A percentile compares a stretch with the other conserved stretches of the same genome.
Conservation (phyloP, 805 yeast species). For the Ogataea paradorogensis region DNA sequence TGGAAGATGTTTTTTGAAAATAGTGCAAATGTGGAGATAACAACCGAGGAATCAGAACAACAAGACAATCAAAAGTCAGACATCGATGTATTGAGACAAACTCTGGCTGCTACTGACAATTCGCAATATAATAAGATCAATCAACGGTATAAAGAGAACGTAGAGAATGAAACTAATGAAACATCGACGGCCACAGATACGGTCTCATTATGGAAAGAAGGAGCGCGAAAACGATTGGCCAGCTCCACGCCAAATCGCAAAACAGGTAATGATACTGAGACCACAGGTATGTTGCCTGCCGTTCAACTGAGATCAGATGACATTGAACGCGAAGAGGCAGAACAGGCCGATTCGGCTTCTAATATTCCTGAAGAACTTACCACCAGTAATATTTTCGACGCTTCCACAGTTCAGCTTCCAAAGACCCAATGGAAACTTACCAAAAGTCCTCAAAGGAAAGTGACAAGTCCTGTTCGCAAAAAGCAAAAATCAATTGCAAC, state of each 20-base stretch:
- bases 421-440: slow-evolving; percentile 17
- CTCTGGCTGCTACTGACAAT: slow-evolving; percentile 13
- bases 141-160: slow-evolving; percentile 17
- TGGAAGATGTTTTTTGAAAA: slow-evolving; percentile 76
- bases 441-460: slow-evolving; percentile 12
- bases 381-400: slow-evolving; percentile 21
- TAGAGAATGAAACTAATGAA: slow-evolving; percentile 12
- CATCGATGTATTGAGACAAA: not conserved
- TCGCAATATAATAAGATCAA: slow-evolving; percentile 17
- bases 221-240: slow-evolving; percentile 14
- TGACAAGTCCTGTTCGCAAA: slow-evolving; percentile 15
- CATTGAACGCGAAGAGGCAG: slow-evolving; percentile 15
- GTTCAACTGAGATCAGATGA: slow-evolving; percentile 19
- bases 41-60: slow-evolving; percentile 18
- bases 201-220: slow-evolving; percentile 20
- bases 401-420: slow-evolving; percentile 16
- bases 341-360: slow-evolving; percentile 1
- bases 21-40: slow-evolving; percentile 33
- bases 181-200: slow-evolving; percentile 19
- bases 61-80: not conserved
- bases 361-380: slow-evolving; percentile 15
- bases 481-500: slow-evolving; percentile 19
- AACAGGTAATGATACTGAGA: slow-evolving; percentile 3
- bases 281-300: slow-evolving; percentile 16
- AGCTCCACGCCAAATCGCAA: slow-evolving; percentile 25